Base-by-base conservation (phyloP, 164 flowering plant genomes). In the Annona cherimola region DNA sequence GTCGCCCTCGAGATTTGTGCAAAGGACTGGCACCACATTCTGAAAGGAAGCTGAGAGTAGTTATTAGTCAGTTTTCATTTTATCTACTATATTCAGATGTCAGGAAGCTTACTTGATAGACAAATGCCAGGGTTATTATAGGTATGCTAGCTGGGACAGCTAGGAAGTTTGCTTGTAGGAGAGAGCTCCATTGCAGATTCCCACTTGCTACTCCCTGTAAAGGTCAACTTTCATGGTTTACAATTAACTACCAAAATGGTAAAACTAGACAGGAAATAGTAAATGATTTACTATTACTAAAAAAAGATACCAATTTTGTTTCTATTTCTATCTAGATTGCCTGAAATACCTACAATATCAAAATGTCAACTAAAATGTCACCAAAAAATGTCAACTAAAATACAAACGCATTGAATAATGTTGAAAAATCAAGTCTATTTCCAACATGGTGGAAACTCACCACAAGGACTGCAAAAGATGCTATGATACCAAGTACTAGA, bases 1-100 rank as follows among this genome's bases (percentile, higher is more conserved):
- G 83, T 92, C 62, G 66, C 98, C 98, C 82, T 94, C 97, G 70
- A 94, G 89, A 87, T 94, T 83, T 35, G 95, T 89, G 77, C 96
- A 94, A 72, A 94, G 86, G 74, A 94, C 97, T 66, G 97, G 97
- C 19, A 94, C 97, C 3, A 92, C 98, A 82, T 94, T 94, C 97
- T 94, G 93, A 59, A 64, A 75, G 2, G 42, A 60, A 67, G 40
- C 59, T 41, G 43, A 69, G 5, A 39, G 39, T 20, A 19, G 57
- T 70, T 42, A 54, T 68, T 71, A 61, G 61, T 19, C 61, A 70
- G n/a, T 60, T 60, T 70, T 46, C 69, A 55, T 69, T 7, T 20
- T 42, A 19, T 26, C 35, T 61, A 71, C 50, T 14, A 60, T 26
- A 66, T 45, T 40, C n/a, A 69, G 61, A 67, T 63, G 63, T 69